These are phyloP conservation scores for Starmerella roubikii DNA, from an alignment of 805 yeast species.

Conservation along the genomic window DNA sequence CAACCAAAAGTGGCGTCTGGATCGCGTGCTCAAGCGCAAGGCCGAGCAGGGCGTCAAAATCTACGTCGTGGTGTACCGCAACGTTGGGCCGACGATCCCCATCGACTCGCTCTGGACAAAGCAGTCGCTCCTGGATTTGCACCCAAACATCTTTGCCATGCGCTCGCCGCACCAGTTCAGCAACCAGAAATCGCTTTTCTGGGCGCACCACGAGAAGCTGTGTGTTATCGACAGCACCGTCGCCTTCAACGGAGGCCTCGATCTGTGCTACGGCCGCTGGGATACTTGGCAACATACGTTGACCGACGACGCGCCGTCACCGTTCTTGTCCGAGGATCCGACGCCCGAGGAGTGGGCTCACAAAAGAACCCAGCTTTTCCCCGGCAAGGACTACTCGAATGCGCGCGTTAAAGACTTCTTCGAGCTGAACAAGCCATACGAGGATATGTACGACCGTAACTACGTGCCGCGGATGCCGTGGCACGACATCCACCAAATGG, in stretches of 20 bases:
- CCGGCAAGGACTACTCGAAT: constrained; percentile 95
- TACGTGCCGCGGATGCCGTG: constrained; percentile 92
- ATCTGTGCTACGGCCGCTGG: constrained; percentile 86
- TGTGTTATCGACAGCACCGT: constrained; percentile 75
- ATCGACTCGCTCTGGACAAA: constrained; percentile 92
- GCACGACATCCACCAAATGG: constrained; percentile 97
- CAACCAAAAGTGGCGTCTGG: constrained; percentile 86
- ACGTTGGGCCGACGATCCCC: constrained; percentile 84
- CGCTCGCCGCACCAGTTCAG: constrained; percentile 91
- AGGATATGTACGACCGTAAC: constrained; percentile 78
- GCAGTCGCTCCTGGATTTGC: constrained; percentile 75
- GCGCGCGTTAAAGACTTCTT: constrained; percentile 84
- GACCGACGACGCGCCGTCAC: constrained; percentile 48
- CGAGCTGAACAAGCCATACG: constrained; percentile 71
- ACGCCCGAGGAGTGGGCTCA: constrained; percentile 27
- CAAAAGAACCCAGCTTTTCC: constrained; percentile 48
- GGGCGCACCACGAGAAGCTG: constrained; percentile 98
- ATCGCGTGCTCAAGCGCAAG: constrained; percentile 70
- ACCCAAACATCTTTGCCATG: constrained; percentile 75
- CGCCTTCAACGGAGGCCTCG: constrained; percentile 91
- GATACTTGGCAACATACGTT: constrained; percentile 94
- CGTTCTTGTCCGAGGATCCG: constrained; percentile 26
- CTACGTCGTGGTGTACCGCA: constrained; percentile 80
- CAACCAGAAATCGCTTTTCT: constrained; percentile 74
- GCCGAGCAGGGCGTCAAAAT: constrained; percentile 94